Conservation (phyloP, 768 basidiomycete genomes). For the Mycena filopes region DNA sequence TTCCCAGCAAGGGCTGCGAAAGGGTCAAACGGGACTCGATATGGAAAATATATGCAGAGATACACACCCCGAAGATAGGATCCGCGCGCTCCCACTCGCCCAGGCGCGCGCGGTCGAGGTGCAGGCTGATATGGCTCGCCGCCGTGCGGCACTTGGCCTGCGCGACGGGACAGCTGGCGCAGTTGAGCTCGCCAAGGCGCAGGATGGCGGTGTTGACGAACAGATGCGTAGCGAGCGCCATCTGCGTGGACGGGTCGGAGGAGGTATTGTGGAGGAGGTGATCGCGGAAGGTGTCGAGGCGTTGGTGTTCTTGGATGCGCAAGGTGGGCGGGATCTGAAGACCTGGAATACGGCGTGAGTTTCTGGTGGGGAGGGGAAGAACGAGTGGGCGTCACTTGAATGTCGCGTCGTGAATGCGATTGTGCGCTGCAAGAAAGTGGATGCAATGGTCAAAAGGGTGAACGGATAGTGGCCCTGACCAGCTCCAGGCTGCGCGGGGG, state of each 20-base stretch:
- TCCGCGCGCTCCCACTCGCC: constrained; percentile 5
- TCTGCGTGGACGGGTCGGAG: neutral
- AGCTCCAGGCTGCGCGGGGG: too few species aligned
- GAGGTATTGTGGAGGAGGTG: neutral
- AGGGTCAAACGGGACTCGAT: neutral
- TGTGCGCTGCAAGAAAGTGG: constrained; percentile 17
- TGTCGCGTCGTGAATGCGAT: neutral
- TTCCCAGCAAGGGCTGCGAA: constrained; percentile 9
- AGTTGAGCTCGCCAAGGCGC: constrained; percentile 10
- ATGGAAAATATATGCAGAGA: too few species aligned
- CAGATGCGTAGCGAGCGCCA: neutral
- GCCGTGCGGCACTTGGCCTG: constrained; percentile 15
- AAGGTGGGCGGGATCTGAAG: neutral
- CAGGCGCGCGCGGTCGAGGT: neutral
- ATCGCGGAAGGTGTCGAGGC: constrained; percentile 4
- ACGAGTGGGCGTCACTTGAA: neutral
- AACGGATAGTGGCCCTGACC: neutral
- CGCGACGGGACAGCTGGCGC: neutral
- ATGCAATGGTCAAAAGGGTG: constrained; percentile 10
- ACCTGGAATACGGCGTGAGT: neutral
- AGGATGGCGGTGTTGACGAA: constrained; percentile 18
- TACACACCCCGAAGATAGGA: constrained; percentile 24
- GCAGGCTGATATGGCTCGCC: neutral
- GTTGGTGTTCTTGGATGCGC: neutral
- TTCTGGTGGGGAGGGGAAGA: neutral